Conservation (phyloP, 495 filamentous ascomycete genomes). For the Aspergillus hancockii region DNA sequence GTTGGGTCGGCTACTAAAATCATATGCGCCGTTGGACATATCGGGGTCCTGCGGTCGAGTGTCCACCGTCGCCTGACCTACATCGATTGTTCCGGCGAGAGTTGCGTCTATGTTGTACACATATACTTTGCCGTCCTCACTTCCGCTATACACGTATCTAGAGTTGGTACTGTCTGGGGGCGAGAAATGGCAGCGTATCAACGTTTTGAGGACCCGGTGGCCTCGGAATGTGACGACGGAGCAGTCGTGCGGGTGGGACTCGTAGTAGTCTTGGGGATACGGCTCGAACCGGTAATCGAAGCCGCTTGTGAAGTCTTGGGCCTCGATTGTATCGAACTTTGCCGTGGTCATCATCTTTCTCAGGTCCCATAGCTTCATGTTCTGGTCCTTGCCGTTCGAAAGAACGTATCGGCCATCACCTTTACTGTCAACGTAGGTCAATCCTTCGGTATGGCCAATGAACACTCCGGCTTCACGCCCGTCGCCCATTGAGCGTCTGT, state of each 20-base stretch:
- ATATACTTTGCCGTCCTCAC: constrained; percentile 82
- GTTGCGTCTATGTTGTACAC: constrained; percentile 96
- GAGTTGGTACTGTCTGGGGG: constrained; percentile 86
- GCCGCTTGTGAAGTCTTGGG: constrained; percentile 58
- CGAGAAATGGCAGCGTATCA: constrained; percentile 96
- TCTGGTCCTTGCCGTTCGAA: constrained; percentile 94
- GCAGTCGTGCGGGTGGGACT: constrained; percentile 81
- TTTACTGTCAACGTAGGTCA: constrained; percentile 96
- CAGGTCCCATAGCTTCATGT: constrained; percentile 97
- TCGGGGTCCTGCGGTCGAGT: constrained; percentile 56
- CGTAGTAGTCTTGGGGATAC: constrained; percentile 68
- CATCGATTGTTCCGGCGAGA: constrained; percentile 76
- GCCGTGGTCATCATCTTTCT: constrained; percentile 75
- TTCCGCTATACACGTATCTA: constrained; percentile 90
- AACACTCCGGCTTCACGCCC: constrained; percentile 88
- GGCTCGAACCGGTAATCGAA: constrained; percentile 86
- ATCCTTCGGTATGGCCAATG: constrained; percentile 87
- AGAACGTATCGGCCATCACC: constrained; percentile 93
- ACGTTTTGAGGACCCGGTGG: constrained; percentile 80
- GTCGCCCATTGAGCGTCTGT: constrained; percentile 86
- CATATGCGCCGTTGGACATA: constrained; percentile 37
- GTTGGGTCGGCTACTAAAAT: constrained; percentile 32
- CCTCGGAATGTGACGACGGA: constrained; percentile 91
- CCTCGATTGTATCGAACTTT: constrained; percentile 56
- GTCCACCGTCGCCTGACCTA: constrained; percentile 63